Conservation (phyloP, 208 protist species). For the Trypanosoma congolense region DNA sequence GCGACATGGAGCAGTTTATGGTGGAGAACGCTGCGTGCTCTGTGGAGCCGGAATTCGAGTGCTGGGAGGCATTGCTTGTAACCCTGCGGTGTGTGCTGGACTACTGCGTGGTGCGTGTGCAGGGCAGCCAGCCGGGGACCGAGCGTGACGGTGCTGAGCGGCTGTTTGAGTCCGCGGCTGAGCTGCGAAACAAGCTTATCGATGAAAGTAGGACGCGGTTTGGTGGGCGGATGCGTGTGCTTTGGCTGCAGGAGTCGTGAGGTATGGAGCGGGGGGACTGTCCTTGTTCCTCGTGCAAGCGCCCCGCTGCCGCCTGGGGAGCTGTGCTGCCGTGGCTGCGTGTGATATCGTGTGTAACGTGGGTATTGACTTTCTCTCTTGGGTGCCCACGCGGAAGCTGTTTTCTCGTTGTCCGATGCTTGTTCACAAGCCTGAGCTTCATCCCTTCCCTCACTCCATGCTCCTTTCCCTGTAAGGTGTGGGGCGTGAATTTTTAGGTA, state of each 20-base stretch:
- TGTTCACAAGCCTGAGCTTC: too few relatives aligned
- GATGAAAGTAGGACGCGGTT: constrained; percentile 77
- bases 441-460: too few relatives aligned
- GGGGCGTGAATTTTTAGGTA: too few relatives aligned
- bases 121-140: constrained; percentile 29
- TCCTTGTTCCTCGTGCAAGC: too few relatives aligned
- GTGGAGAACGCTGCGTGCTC: constrained; percentile 15
- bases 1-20: constrained; percentile 70
- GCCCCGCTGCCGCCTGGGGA: too few relatives aligned
- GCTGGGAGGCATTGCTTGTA: constrained; percentile 77
- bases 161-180: constrained; percentile 55
- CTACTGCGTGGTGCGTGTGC: constrained; percentile 55
- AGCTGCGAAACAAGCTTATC: constrained; percentile 54
- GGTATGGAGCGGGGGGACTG: too few relatives aligned
- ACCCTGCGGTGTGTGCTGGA: constrained; percentile 67
- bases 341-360: too few relatives aligned
- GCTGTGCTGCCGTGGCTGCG: neutral
- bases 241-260: constrained; percentile 84
- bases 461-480: too few relatives aligned
- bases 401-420: too few relatives aligned
- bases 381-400: too few relatives aligned
- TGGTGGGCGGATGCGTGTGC: constrained; percentile 65
- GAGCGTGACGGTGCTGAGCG: constrained; percentile 28
- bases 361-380: too few relatives aligned
- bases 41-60: constrained; percentile 82